A percentile compares a stretch with the other conserved stretches of the same genome.
phyloP scores from a whole-genome alignment of 1,139 yeast species.

The Candida neerlandica region DNA sequence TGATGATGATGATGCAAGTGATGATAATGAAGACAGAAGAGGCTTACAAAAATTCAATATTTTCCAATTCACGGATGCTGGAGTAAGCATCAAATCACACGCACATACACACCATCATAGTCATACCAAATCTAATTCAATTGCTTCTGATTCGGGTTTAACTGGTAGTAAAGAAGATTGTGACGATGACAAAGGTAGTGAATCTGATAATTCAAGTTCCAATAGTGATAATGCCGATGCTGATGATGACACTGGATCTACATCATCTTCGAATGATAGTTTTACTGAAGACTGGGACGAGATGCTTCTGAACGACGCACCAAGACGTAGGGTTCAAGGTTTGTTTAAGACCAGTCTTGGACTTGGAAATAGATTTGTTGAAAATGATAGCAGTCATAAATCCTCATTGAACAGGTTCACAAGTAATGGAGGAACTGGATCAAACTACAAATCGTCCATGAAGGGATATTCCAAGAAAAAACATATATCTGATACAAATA shows the following conservation, averaged over 20 bases:
- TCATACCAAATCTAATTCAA: constrained; percentile 17
- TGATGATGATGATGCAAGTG: constrained; percentile 21
- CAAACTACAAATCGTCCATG: constrained; percentile 32
- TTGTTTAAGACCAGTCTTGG: constrained; percentile 45
- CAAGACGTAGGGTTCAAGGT: constrained; percentile 49
- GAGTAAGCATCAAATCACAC: constrained; percentile 28
- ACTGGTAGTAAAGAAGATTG: constrained; percentile 12
- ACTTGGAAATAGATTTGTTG: constrained; percentile 34
- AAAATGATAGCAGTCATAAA: constrained; percentile 21
- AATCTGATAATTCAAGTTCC: constrained; percentile 12
- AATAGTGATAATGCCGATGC: no score
- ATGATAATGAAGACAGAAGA: constrained; percentile 20
- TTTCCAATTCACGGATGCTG: constrained; percentile 45
- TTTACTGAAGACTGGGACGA: constrained; percentile 56
- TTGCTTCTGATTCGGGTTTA: constrained; percentile 13
- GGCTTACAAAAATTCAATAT: constrained; percentile 36
- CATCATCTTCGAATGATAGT: constrained; percentile 46
- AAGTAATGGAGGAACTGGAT: constrained; percentile 31
- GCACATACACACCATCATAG: constrained; percentile 17
- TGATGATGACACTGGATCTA: constrained; percentile 19
- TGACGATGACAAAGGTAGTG: constrained; percentile 12
- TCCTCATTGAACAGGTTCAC: constrained; percentile 26
- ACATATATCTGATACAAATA: constrained; percentile 16
- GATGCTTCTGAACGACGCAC: constrained; percentile 47
- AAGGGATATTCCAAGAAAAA: constrained; percentile 18